Evolutionary conservation across 2,329 filamentous ascomycete genomes (phyloP).

Genomic region (Penicillium sp.): DNA sequence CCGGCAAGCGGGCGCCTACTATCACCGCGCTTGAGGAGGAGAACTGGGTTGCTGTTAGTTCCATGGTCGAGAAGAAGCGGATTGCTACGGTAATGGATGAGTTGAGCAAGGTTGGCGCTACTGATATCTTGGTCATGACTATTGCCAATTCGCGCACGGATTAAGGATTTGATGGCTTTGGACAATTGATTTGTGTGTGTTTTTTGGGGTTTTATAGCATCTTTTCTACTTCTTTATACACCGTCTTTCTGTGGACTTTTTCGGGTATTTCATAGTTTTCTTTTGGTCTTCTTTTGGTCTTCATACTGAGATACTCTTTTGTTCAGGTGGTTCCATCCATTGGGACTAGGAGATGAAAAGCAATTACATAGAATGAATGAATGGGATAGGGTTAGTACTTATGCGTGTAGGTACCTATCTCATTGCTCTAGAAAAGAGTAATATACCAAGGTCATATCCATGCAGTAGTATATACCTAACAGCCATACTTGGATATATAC

Average conservation of each 20-base stretch:
- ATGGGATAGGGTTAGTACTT: constrained; percentile 12
- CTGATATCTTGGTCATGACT: constrained; percentile 79
- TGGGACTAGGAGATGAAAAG: constrained; percentile 8
- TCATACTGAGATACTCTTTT: constrained; percentile 4
- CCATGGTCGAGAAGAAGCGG: constrained; percentile 86
- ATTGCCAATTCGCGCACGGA: constrained; percentile 72
- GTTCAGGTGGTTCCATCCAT: background rate
- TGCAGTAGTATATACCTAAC: background rate
- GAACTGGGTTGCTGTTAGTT: constrained; percentile 89
- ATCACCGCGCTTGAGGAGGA: constrained; percentile 84
- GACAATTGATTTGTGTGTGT: constrained; percentile 1
- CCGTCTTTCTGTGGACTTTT: background rate
- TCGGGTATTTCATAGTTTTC: background rate
- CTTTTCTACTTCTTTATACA: constrained; percentile 7
- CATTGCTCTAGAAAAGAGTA: too few species aligned
- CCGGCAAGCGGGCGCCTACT: constrained; percentile 89
- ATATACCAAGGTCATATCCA: background rate
- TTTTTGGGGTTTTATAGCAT: constrained; percentile 9
- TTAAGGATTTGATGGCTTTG: constrained; percentile 23
- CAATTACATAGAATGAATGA: constrained; percentile 22
- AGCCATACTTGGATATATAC: background rate
- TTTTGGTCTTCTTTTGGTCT: constrained; percentile 8
- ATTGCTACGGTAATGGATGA: constrained; percentile 86
- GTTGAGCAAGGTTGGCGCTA: constrained; percentile 69
- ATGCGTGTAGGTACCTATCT: constrained; percentile 14